phyloP scores from a whole-genome alignment of 345 rosid species.

The Atalantia buxifolia region DNA sequence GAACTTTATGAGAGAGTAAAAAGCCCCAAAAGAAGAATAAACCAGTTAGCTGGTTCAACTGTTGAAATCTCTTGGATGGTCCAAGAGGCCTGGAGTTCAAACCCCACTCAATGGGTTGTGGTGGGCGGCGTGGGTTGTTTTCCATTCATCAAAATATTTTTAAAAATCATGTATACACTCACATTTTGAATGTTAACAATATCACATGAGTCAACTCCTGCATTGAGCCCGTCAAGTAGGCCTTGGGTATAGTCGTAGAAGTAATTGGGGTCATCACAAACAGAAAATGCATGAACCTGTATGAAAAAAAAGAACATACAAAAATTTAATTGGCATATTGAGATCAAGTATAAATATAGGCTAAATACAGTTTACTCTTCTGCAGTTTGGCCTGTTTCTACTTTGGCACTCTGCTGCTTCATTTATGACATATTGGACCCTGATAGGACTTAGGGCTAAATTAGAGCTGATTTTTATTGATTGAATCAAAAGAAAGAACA shows the following conservation, averaged over 20 bases:
- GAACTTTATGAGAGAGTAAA: no score
- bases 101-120: background rate
- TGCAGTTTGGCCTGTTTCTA: background rate
- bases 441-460: no score
- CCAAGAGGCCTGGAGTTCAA: background rate
- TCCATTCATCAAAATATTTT: background rate
- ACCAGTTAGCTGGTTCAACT: background rate
- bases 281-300: conserved; percentile 93
- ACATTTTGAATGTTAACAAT: conserved; percentile 68
- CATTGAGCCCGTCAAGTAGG: conserved; percentile 74
- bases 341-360: background rate
- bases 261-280: conserved; percentile 92
- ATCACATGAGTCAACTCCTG: conserved; percentile 67
- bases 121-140: background rate
- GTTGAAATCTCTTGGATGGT: background rate
- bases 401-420: background rate
- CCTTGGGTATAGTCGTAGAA: conserved; percentile 81
- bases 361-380: background rate
- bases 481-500: no score
- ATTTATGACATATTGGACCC: background rate
- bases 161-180: conserved; percentile 22
- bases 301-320: conserved; percentile 8
- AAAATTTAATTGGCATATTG: background rate
- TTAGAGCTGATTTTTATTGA: no score
- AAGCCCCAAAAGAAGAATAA: no score